These are phyloP conservation scores for Moniliella sp. DNA, from an alignment of 1,284 basidiomycete species.

Conservation along the genomic window DNA sequence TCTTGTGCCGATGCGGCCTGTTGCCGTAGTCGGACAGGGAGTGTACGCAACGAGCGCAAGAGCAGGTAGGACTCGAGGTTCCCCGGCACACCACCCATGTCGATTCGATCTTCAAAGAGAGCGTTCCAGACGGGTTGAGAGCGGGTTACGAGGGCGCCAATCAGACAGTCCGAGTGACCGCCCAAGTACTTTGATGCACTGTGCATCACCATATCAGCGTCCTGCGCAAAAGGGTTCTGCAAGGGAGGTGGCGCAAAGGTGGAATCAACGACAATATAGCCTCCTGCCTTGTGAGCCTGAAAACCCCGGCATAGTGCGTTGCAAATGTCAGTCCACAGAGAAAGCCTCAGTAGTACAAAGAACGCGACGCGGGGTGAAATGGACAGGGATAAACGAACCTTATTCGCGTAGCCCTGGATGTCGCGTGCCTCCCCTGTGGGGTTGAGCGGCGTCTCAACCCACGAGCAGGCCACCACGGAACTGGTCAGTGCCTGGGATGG, in stretches of 20 bases:
- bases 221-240: conserved; percentile 17
- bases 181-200: conserved; percentile 61
- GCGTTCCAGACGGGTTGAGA: conserved; percentile 46
- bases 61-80: conserved; percentile 62
- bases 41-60: conserved; percentile 60
- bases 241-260: conserved; percentile 70
- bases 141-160: conserved; percentile 56
- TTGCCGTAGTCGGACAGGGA: conserved; percentile 51
- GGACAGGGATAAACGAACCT: too few species aligned
- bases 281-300: conserved; percentile 36
- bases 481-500: conserved; percentile 1
- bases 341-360: too few species aligned
- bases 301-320: too few species aligned
- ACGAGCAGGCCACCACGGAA: conserved; percentile 38
- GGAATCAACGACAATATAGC: conserved; percentile 35
- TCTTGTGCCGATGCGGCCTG: conserved; percentile 54
- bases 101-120: conserved; percentile 36
- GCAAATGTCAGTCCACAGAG: too few species aligned
- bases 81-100: conserved; percentile 40
- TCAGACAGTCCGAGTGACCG: conserved; percentile 66
- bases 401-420: conserved; percentile 58
- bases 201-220: conserved; percentile 45
- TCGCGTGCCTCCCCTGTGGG: conserved; percentile 63
- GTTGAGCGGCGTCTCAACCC: conserved; percentile 75
- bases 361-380: too few species aligned